Conservation (phyloP, 2,329 filamentous ascomycete species). For the Albophoma yamanashiensis region DNA sequence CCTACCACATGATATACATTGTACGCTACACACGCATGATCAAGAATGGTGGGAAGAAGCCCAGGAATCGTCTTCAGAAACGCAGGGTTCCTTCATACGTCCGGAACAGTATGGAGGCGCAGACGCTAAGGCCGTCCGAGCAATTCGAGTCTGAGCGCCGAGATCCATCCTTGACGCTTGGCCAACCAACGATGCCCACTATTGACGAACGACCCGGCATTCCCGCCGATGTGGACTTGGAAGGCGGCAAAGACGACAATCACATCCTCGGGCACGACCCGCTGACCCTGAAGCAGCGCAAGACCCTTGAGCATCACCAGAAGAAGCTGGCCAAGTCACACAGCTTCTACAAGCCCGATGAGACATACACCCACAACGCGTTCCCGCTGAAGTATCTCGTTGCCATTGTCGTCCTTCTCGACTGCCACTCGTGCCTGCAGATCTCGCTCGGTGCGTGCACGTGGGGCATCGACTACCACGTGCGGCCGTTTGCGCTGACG, state of each 20-base stretch:
- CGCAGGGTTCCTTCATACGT: neutral
- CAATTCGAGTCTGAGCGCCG: neutral
- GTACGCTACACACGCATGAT: constrained; percentile 47
- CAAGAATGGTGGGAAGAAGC: constrained; percentile 30
- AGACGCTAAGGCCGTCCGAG: neutral
- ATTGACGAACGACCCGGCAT: constrained; percentile 7
- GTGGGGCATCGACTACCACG: constrained; percentile 64
- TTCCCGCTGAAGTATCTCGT: constrained; percentile 68
- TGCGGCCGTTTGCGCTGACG: constrained; percentile 61
- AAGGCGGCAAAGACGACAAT: constrained; percentile 23
- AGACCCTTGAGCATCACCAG: constrained; percentile 64
- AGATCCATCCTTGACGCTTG: neutral
- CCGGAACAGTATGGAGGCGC: neutral
- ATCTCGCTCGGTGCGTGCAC: constrained; percentile 70
- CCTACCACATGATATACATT: constrained; percentile 80
- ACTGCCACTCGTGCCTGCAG: constrained; percentile 70
- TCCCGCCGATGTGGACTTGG: constrained; percentile 20
- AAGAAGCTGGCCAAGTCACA: constrained; percentile 72
- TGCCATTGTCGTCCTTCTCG: constrained; percentile 67
- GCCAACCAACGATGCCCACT: neutral
- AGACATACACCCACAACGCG: constrained; percentile 70
- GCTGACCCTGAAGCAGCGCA: constrained; percentile 55
- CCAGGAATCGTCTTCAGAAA: neutral
- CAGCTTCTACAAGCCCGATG: constrained; percentile 83
- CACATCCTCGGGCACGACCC: constrained; percentile 46